Conservation (phyloP, 768 basidiomycete genomes). For the Rhodotorula diobovata region DNA sequence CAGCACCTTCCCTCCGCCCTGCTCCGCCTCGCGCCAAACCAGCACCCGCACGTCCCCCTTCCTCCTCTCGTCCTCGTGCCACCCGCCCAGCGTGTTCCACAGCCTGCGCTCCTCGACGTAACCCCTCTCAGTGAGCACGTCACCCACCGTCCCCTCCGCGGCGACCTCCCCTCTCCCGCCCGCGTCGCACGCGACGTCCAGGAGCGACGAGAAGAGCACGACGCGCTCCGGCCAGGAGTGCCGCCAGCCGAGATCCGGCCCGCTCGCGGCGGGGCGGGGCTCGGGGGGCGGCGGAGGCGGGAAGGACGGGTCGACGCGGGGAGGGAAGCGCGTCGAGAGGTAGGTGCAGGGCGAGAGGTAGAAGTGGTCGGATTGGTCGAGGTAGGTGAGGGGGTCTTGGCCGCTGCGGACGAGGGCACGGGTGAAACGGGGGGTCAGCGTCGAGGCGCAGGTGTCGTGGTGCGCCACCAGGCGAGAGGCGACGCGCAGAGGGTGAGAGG, state of each 20-base stretch:
- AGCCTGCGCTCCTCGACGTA: conserved; percentile 63
- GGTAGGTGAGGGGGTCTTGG: conserved; percentile 58
- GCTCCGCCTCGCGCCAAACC: not conserved
- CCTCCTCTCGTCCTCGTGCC: conserved; percentile 68
- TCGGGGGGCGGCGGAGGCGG: conserved; percentile 57
- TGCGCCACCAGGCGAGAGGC: not conserved
- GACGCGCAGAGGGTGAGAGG: not conserved
- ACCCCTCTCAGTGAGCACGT: conserved; percentile 53
- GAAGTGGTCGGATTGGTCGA: conserved; percentile 77
- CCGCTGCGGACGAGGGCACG: conserved; percentile 47
- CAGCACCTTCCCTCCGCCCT: not conserved
- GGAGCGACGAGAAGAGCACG: conserved; percentile 74
- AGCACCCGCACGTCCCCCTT: conserved; percentile 53
- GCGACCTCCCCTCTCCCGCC: fast-evolving
- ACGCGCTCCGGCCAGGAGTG: conserved; percentile 80
- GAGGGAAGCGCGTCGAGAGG: conserved; percentile 61
- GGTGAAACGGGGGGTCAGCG: not conserved
- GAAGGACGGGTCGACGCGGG: conserved; percentile 60
- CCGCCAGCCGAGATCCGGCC: conserved; percentile 52
- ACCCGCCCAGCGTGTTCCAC: conserved; percentile 54
- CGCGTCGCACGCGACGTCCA: conserved; percentile 44
- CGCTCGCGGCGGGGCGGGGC: conserved; percentile 51
- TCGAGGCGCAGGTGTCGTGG: not conserved
- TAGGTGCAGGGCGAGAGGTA: conserved; percentile 67
- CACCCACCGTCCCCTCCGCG: conserved; percentile 53